Evolutionary conservation across 306 rosid species (phyloP).

Genomic region (Glycine soja): DNA sequence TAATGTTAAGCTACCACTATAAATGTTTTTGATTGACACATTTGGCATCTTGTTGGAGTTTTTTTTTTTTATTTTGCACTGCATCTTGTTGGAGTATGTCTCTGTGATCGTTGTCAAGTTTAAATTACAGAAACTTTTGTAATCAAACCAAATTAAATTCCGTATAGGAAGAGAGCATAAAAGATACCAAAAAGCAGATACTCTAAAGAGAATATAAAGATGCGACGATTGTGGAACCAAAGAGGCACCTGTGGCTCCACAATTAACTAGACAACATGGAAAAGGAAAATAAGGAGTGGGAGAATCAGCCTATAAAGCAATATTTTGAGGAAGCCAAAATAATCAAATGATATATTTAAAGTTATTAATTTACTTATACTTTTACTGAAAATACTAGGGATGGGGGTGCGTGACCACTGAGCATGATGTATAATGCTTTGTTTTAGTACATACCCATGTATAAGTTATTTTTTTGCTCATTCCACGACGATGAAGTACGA

Average conservation of each 20-base stretch:
- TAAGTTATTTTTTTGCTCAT: neutral
- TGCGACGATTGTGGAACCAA: neutral
- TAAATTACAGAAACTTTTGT: neutral
- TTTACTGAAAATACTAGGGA: too few species aligned
- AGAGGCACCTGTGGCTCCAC: neutral
- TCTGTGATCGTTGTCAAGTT: slow-evolving; percentile 6
- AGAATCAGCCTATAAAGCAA: slow-evolving; percentile 1
- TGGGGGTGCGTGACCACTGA: neutral
- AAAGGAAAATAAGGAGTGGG: neutral
- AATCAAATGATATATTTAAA: neutral
- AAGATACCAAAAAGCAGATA: neutral
- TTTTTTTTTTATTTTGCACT: too few species aligned
- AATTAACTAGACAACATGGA: neutral
- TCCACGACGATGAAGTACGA: neutral
- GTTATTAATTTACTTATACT: neutral
- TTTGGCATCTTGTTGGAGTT: neutral
- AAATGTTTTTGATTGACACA: neutral
- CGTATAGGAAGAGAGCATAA: neutral
- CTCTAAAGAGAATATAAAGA: neutral
- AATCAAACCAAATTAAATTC: neutral
- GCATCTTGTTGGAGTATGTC: neutral
- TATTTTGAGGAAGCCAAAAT: neutral
- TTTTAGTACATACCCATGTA: neutral
- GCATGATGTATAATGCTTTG: neutral
- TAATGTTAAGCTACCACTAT: neutral